Evolutionary conservation across 2,329 filamentous ascomycete genomes (phyloP).

Genomic region (Metarhizium humberi): DNA sequence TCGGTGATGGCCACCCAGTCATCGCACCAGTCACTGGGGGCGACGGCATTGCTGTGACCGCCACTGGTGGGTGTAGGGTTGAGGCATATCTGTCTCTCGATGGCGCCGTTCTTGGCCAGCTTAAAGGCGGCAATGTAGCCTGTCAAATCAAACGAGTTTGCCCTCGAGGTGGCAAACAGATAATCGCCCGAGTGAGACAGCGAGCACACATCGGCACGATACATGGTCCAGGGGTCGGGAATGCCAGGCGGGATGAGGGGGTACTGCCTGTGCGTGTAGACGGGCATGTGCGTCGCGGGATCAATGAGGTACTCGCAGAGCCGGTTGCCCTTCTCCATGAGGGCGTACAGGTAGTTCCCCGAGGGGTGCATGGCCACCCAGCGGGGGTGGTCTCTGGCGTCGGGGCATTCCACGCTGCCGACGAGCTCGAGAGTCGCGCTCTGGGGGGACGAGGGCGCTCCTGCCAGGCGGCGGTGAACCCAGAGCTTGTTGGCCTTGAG

Average conservation of each 20-base stretch:
- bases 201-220: constrained; percentile 77
- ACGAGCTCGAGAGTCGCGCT: constrained; percentile 55
- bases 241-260: constrained; percentile 72
- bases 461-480: constrained; percentile 63
- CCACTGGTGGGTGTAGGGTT: constrained; percentile 81
- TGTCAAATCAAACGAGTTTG: constrained; percentile 65
- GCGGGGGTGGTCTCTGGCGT: constrained; percentile 66
- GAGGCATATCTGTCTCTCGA: constrained; percentile 70
- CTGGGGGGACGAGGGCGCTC: constrained; percentile 23
- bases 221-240: constrained; percentile 48
- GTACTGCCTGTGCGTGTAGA: constrained; percentile 68
- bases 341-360: constrained; percentile 70
- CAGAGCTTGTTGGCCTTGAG: constrained; percentile 72
- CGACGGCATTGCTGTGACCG: constrained; percentile 82
- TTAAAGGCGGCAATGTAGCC: constrained; percentile 79
- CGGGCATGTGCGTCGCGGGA: constrained; percentile 59
- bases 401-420: constrained; percentile 63
- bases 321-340: constrained; percentile 86
- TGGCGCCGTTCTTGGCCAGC: constrained; percentile 56
- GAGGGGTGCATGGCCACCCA: constrained; percentile 80
- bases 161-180: constrained; percentile 76
- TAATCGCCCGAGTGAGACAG: constrained; percentile 60
- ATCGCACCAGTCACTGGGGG: constrained; percentile 73
- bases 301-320: constrained; percentile 77
- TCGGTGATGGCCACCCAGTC: constrained; percentile 88